A percentile compares a stretch with the other conserved stretches of the same genome.
Conservation (phyloP, 768 basidiomycete species). For the Lanmaoa pseudosensibilis region DNA sequence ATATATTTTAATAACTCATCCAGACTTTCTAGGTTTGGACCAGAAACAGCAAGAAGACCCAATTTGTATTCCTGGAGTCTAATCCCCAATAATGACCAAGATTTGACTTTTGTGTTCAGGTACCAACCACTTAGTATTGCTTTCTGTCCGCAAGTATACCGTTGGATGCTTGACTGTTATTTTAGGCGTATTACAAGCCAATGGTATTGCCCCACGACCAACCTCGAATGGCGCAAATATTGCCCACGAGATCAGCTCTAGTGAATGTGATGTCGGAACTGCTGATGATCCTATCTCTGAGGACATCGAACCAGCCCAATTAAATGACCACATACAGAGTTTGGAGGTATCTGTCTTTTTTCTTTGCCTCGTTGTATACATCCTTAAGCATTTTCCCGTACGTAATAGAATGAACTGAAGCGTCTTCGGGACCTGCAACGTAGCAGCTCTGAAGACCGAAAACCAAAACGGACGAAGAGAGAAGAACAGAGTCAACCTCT, state of each 20-base stretch:
- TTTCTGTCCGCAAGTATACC: background rate
- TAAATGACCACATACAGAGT: background rate
- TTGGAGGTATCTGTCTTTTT: slow-evolving; percentile 7
- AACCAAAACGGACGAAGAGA: slow-evolving; percentile 19
- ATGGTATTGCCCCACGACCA: slow-evolving; percentile 16
- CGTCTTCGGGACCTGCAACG: slow-evolving; percentile 10
- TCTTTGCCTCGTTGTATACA: background rate
- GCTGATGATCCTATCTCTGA: background rate
- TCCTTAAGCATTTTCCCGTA: background rate
- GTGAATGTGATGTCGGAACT: background rate
- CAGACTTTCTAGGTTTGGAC: slow-evolving; percentile 12
- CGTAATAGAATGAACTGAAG: slow-evolving; percentile 11
- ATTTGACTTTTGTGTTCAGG: slow-evolving; percentile 20
- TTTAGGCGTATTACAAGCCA: slow-evolving; percentile 20
- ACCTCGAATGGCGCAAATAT: background rate
- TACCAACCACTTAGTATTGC: slow-evolving; percentile 15
- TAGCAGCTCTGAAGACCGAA: slow-evolving; percentile 1
- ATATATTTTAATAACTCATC: background rate
- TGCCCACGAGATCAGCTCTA: background rate
- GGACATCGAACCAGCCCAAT: background rate
- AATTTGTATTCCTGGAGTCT: fast-evolving
- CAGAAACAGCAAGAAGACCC: background rate
- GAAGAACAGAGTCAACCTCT: slow-evolving; percentile 1
- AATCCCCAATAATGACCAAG: slow-evolving; percentile 2
- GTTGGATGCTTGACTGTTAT: background rate